Percentiles rank a stretch among this genome's conserved stretches.
These are phyloP conservation scores for Neurospora terricola DNA, from an alignment of 495 filamentous ascomycete genomes.

Conservation along the genomic window DNA sequence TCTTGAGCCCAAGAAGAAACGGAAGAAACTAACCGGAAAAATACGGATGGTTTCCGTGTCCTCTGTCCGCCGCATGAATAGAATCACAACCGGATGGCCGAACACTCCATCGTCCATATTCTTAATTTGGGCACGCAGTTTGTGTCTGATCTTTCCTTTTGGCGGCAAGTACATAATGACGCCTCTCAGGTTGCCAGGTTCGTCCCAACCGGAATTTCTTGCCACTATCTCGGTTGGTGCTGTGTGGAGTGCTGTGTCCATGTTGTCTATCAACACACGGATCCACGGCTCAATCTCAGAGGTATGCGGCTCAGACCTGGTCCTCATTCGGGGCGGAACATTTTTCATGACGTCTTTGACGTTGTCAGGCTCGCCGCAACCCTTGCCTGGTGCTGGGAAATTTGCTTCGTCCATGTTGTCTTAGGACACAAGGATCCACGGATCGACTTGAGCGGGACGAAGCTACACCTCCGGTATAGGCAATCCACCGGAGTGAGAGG, in stretches of 20 bases:
- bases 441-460: background rate
- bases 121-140: background rate
- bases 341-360: background rate
- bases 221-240: background rate
- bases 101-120: background rate
- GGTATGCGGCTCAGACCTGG: background rate
- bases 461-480: too few species aligned
- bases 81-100: background rate
- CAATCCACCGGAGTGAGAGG: too few species aligned
- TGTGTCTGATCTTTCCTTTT: fast-evolving
- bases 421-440: background rate
- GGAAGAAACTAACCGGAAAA: background rate
- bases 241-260: background rate
- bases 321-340: fast-evolving
- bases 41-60: background rate
- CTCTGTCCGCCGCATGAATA: background rate
- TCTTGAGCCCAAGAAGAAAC: background rate
- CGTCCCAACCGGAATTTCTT: background rate
- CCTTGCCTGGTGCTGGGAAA: too few species aligned
- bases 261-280: background rate
- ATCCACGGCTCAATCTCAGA: background rate
- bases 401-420: background rate
- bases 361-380: background rate
- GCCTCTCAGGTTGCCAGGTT: background rate
- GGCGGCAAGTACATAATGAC: background rate